A percentile compares a stretch with the other conserved stretches of the same genome.
These are phyloP conservation scores for Calonectria hongkongensis DNA, from an alignment of 2,329 filamentous ascomycete species.

Conservation along the genomic window DNA sequence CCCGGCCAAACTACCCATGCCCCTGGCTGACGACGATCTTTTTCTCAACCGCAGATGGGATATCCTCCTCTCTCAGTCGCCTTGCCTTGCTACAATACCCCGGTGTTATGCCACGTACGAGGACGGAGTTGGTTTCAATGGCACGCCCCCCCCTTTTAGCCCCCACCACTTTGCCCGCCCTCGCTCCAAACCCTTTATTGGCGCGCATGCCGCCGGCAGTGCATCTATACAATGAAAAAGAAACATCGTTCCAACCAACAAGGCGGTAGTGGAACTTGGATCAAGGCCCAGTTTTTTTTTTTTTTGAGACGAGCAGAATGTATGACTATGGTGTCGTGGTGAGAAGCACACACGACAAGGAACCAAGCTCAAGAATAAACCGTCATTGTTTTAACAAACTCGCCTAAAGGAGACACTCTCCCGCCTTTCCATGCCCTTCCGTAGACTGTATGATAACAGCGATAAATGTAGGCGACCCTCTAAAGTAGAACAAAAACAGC, in stretches of 20 bases:
- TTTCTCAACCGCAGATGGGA: background rate
- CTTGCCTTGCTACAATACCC: background rate
- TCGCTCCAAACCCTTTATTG: slow-evolving; percentile 8
- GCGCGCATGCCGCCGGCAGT: slow-evolving; percentile 13
- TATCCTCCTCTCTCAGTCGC: background rate
- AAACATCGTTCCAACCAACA: background rate
- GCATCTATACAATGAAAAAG: background rate
- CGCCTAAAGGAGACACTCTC: slow-evolving; percentile 4
- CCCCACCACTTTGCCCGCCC: background rate
- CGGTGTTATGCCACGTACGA: slow-evolving; percentile 11
- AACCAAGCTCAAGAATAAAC: background rate
- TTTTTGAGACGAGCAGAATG: background rate
- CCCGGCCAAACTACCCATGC: background rate
- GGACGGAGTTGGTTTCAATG: background rate
- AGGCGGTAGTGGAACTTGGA: background rate
- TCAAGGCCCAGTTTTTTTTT: too few species aligned
- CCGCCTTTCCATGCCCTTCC: background rate
- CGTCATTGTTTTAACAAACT: slow-evolving; percentile 14
- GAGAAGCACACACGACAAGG: background rate
- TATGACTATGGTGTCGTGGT: background rate
- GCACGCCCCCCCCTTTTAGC: background rate
- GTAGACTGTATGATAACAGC: slow-evolving; percentile 16
- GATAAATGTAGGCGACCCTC: background rate
- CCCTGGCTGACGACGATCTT: slow-evolving; percentile 8
- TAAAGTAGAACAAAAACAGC: slow-evolving; percentile 16